Conservation (phyloP, 306 rosid species). For the Ochetophila trinervis region DNA sequence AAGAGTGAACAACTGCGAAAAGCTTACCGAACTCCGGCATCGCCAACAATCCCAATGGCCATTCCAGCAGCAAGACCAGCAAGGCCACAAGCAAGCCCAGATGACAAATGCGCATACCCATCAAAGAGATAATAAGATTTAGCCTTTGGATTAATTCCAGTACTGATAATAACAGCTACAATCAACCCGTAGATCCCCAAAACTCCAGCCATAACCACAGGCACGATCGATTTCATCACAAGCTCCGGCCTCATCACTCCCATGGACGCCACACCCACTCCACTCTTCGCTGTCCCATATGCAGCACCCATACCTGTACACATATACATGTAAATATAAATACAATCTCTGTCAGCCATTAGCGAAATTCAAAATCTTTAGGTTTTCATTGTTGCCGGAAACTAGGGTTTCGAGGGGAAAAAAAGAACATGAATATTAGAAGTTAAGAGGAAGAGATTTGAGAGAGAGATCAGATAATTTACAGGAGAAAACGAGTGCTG, state of each 20-base stretch:
- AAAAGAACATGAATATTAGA: neutral
- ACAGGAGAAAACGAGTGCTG: slow-evolving; percentile 79
- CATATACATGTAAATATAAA: neutral
- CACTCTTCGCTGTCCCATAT: slow-evolving; percentile 78
- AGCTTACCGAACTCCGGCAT: slow-evolving; percentile 71
- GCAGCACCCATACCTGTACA: slow-evolving; percentile 75
- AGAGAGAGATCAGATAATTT: neutral
- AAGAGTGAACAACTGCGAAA: neutral
- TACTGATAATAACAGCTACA: slow-evolving; percentile 71
- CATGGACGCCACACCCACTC: slow-evolving; percentile 82
- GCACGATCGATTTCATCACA: slow-evolving; percentile 79
- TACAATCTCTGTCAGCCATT: neutral
- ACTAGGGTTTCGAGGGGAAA: neutral
- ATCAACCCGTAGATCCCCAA: slow-evolving; percentile 70
- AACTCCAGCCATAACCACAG: slow-evolving; percentile 84
- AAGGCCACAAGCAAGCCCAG: slow-evolving; percentile 82
- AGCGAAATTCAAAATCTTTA: neutral
- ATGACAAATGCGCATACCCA: slow-evolving; percentile 79
- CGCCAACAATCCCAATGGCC: slow-evolving; percentile 84
- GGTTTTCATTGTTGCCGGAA: neutral
- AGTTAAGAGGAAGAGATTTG: neutral
- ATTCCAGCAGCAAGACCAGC: slow-evolving; percentile 84
- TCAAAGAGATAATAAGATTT: slow-evolving; percentile 69
- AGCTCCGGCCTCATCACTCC: slow-evolving; percentile 85
- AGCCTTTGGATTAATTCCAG: slow-evolving; percentile 77